phyloP scores from a whole-genome alignment of 2,329 filamentous ascomycete species.

The Aspergillus spinulosporus region DNA sequence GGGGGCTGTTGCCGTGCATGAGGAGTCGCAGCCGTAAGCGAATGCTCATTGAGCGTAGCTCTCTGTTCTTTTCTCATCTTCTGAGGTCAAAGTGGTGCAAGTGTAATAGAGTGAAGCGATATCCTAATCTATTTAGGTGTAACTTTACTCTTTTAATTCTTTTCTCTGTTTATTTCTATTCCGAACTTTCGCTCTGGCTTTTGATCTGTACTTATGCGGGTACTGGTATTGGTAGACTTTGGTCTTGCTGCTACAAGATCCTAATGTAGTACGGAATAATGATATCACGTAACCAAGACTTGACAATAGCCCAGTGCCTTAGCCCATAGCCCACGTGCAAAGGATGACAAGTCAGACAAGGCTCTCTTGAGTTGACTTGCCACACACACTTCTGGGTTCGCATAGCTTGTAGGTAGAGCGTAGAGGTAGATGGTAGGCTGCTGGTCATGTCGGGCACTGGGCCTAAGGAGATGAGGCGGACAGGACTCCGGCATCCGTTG shows the following conservation, averaged over 20 bases:
- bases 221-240: neutral
- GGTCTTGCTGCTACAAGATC: neutral
- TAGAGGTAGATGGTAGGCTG: too few relatives aligned
- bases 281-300: too few relatives aligned
- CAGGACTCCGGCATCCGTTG: too few relatives aligned
- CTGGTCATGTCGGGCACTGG: too few relatives aligned
- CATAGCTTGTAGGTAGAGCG: too few relatives aligned
- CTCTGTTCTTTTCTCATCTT: neutral
- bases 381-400: too few relatives aligned
- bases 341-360: too few relatives aligned
- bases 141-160: neutral
- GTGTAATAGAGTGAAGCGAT: neutral
- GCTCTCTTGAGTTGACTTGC: too few relatives aligned
- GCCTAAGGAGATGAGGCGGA: too few relatives aligned
- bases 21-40: slow-evolving; percentile 1
- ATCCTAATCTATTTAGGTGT: neutral
- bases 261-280: too few relatives aligned
- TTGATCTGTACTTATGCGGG: neutral
- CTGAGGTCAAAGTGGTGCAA: neutral
- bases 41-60: neutral
- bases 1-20: slow-evolving; percentile 15
- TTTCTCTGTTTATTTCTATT: neutral
- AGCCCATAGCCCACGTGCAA: too few relatives aligned
- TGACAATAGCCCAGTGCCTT: too few relatives aligned
- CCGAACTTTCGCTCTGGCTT: neutral